These are phyloP conservation scores for Xylariaceae sp. DNA, from an alignment of 2,329 filamentous ascomycete genomes.

Conservation along the genomic window DNA sequence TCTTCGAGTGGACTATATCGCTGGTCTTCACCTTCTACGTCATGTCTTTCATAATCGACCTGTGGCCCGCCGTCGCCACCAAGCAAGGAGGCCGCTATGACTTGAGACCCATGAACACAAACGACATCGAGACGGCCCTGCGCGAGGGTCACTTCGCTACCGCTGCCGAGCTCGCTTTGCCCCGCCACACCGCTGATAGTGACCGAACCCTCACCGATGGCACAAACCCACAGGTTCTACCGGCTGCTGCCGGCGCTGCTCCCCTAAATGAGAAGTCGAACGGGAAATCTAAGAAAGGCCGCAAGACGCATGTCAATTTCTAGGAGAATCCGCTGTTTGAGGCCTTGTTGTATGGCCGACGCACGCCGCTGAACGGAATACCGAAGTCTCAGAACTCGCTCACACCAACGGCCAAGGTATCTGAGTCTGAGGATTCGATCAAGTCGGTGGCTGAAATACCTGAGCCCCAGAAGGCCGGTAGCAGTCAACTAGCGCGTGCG, in stretches of 20 bases:
- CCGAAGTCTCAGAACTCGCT: no score
- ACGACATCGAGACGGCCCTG: slow-evolving; percentile 28
- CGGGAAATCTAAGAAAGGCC: not conserved
- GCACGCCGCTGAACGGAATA: no score
- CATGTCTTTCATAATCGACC: slow-evolving; percentile 81
- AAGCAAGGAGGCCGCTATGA: slow-evolving; percentile 22
- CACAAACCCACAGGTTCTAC: slow-evolving; percentile 7
- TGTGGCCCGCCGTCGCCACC: slow-evolving; percentile 72
- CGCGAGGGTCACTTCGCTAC: slow-evolving; percentile 17
- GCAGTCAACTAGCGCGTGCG: no score
- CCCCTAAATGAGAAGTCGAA: slow-evolving; percentile 13
- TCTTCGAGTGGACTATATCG: slow-evolving; percentile 77
- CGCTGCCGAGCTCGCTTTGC: slow-evolving; percentile 8
- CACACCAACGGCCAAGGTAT: no score
- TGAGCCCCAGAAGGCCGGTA: no score
- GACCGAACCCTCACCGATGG: slow-evolving; percentile 25
- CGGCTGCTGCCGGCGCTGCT: slow-evolving; percentile 7
- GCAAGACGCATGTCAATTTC: slow-evolving; percentile 22
- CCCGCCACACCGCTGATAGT: slow-evolving; percentile 27
- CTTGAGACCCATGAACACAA: slow-evolving; percentile 22
- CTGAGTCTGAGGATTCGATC: no score
- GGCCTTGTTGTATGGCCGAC: no score
- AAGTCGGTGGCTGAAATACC: no score
- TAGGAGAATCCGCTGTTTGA: slow-evolving; percentile 7
- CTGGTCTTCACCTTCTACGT: slow-evolving; percentile 88